Conservation (phyloP, 306 rosid species). For the Cucumis melo region DNA sequence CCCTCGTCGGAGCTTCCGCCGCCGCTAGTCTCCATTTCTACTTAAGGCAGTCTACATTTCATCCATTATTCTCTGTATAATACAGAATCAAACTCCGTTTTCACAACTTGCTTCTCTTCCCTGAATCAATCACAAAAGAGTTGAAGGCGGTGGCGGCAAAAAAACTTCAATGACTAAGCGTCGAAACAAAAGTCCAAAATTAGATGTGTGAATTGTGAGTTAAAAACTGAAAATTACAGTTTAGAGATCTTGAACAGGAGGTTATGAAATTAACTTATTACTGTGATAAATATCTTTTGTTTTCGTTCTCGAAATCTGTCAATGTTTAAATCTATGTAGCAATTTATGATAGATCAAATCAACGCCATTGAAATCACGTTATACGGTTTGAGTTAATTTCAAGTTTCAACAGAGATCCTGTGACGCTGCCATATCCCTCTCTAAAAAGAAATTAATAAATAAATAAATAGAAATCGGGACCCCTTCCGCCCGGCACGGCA, state of each 20-base stretch:
- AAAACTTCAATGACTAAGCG: neutral
- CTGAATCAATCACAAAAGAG: neutral
- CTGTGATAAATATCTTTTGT: neutral
- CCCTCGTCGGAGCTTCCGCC: neutral
- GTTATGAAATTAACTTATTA: neutral
- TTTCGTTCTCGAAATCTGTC: neutral
- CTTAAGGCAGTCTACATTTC: neutral
- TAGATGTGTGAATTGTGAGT: neutral
- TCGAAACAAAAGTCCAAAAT: neutral
- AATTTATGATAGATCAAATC: neutral
- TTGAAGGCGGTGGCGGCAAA: neutral
- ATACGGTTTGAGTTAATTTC: neutral
- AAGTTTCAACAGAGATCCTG: neutral
- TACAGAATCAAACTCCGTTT: neutral
- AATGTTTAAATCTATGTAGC: neutral
- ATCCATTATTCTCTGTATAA: neutral
- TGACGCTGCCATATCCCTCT: neutral
- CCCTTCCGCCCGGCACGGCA: conserved; percentile 6
- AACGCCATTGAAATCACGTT: neutral
- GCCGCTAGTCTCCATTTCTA: conserved; percentile 2
- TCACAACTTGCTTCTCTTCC: neutral
- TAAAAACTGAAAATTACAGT: conserved; percentile 2
- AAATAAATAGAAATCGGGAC: neutral
- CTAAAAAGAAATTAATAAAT: neutral
- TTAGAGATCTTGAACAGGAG: neutral